These are phyloP conservation scores for Ogataea chonburiensis DNA, from an alignment of 805 yeast species.

Conservation along the genomic window DNA sequence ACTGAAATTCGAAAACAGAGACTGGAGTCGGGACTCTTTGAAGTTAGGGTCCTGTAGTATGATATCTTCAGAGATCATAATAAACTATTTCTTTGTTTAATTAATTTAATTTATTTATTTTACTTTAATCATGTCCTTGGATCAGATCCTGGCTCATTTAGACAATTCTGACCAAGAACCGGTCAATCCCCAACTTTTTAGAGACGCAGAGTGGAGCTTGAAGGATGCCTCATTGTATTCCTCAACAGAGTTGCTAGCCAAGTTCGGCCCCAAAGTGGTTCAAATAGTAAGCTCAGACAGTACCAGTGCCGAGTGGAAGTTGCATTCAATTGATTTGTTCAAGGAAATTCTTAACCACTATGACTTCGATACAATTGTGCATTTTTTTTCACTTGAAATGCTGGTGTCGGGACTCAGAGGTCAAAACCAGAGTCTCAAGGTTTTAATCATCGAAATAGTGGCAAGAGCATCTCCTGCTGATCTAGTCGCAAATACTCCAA, in stretches of 20 bases:
- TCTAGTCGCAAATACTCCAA: constrained; percentile 33
- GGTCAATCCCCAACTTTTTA: constrained; percentile 18
- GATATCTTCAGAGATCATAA: constrained; percentile 9
- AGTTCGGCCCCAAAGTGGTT: constrained; percentile 23
- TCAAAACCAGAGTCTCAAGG: constrained; percentile 27
- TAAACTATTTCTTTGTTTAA: not conserved
- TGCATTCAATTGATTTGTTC: constrained; percentile 23
- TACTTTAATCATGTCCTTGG: constrained; percentile 1
- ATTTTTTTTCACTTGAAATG: constrained; percentile 25
- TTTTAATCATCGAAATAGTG: constrained; percentile 27
- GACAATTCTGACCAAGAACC: constrained; percentile 7
- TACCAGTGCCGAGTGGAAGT: constrained; percentile 24
- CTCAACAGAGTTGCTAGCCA: constrained; percentile 13
- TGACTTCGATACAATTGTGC: constrained; percentile 30
- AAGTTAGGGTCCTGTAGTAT: constrained; percentile 34
- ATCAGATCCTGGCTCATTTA: constrained; percentile 5
- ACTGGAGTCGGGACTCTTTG: constrained; percentile 40
- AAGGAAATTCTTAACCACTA: constrained; percentile 28
- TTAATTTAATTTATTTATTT: constrained; percentile 2
- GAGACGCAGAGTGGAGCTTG: constrained; percentile 19
- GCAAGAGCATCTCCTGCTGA: constrained; percentile 33
- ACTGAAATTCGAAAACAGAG: constrained; percentile 49
- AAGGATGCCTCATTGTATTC: constrained; percentile 19
- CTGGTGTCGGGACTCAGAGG: constrained; percentile 32
- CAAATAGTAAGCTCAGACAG: constrained; percentile 26